phyloP scores from a whole-genome alignment of 73 alveolate species.

The Blepharisma japonicum region DNA sequence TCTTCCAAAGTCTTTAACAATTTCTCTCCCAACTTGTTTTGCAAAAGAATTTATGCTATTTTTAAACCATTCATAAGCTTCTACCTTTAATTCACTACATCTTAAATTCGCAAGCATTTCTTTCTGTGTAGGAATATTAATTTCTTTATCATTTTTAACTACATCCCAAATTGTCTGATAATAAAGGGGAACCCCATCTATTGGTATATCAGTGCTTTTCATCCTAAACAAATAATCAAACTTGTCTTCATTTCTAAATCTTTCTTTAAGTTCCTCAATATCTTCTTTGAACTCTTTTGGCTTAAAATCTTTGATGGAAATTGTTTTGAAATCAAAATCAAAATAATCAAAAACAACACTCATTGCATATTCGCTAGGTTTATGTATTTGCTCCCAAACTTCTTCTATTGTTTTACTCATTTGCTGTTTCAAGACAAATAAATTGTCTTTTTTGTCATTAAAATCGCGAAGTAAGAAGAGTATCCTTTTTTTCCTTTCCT shows the following conservation, averaged over 20 bases:
- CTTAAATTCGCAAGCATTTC: conserved; percentile 12
- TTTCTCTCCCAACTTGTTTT: neutral
- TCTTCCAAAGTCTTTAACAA: neutral
- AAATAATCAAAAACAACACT: conserved; percentile 59
- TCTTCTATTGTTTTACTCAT: conserved; percentile 51
- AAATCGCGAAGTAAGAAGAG: conserved; percentile 79
- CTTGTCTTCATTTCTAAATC: conserved; percentile 45
- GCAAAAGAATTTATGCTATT: neutral
- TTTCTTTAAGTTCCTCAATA: conserved; percentile 44
- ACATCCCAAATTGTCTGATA: neutral
- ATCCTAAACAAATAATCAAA: conserved; percentile 18
- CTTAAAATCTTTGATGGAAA: conserved; percentile 71
- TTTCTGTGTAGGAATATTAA: neutral
- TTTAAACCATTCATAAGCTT: neutral
- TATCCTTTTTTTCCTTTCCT: conserved; percentile 68
- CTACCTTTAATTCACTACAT: neutral
- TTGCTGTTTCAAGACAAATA: conserved; percentile 38
- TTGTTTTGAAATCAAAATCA: conserved; percentile 68
- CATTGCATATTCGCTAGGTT: conserved; percentile 58
- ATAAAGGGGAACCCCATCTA: neutral
- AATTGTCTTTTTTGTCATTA: conserved; percentile 57
- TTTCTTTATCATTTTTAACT: neutral
- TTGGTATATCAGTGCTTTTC: neutral
- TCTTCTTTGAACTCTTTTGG: conserved; percentile 57
- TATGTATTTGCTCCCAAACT: conserved; percentile 71